A percentile compares a stretch with the other conserved stretches of the same genome.
These are phyloP conservation scores for Diplodia corticola DNA, from an alignment of 2,329 filamentous ascomycete species.

Conservation along the genomic window DNA sequence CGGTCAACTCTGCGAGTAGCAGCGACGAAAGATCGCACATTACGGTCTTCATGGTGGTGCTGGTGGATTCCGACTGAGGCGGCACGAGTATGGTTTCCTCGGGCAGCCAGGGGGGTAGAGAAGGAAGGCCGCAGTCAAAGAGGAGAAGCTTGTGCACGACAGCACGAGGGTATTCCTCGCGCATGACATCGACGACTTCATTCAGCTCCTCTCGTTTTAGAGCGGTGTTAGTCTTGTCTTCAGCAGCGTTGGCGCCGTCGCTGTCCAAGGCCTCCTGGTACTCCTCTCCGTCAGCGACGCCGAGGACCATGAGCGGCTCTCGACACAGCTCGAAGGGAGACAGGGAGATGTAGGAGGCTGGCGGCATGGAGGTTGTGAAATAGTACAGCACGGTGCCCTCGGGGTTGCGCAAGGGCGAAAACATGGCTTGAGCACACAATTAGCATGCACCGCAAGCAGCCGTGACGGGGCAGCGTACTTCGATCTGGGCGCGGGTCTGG, in stretches of 20 bases:
- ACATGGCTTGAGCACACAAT: slow-evolving; percentile 67
- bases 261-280: slow-evolving; percentile 54
- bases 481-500: slow-evolving; percentile 81
- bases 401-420: slow-evolving; percentile 86
- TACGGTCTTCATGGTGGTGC: slow-evolving; percentile 63
- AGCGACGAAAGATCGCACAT: slow-evolving; percentile 48
- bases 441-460: slow-evolving; percentile 25
- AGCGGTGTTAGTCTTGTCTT: slow-evolving; percentile 28
- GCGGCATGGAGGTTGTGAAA: slow-evolving; percentile 75
- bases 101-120: slow-evolving; percentile 45
- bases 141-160: slow-evolving; percentile 76
- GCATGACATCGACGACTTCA: slow-evolving; percentile 69
- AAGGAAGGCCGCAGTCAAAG: slow-evolving; percentile 59
- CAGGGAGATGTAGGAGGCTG: slow-evolving; percentile 75
- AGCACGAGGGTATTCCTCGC: slow-evolving; percentile 72
- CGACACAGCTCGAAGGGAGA: slow-evolving; percentile 89
- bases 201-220: slow-evolving; percentile 36
- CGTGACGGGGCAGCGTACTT: slow-evolving; percentile 59
- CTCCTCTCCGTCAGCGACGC: slow-evolving; percentile 78
- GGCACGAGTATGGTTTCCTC: slow-evolving; percentile 73
- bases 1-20: slow-evolving; percentile 50
- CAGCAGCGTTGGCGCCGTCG: slow-evolving; percentile 27
- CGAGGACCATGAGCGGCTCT: slow-evolving; percentile 80
- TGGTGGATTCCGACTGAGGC: slow-evolving; percentile 64
- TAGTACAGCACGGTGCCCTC: slow-evolving; percentile 86